Percentiles rank a stretch among this genome's conserved stretches.
These are phyloP conservation scores for Platanus orientalis DNA, from an alignment of 164 flowering plant genomes.

Conservation along the genomic window DNA sequence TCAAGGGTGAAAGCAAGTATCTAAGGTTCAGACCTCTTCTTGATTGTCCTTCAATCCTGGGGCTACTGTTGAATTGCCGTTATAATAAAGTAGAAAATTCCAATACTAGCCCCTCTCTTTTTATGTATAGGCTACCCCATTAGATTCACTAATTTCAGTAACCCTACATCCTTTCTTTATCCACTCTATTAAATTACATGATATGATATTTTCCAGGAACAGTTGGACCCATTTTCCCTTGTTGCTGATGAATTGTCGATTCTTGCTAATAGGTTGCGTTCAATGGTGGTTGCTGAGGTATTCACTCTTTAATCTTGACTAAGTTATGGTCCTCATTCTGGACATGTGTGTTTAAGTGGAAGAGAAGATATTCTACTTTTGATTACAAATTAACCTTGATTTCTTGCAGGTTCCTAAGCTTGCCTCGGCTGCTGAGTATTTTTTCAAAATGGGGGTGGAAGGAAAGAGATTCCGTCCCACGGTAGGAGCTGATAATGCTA, in stretches of 20 bases:
- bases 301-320: not conserved
- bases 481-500: constrained; percentile 32
- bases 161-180: not conserved
- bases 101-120: not conserved
- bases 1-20: not conserved
- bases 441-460: constrained; percentile 92
- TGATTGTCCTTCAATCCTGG: not conserved
- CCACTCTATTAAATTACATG: not conserved
- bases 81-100: not conserved
- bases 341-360: not conserved
- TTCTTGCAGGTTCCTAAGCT: constrained; percentile 80
- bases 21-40: not conserved
- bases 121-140: not conserved
- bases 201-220: constrained; percentile 46
- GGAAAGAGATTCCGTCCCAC: constrained; percentile 97
- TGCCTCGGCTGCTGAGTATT: constrained; percentile 95
- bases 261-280: constrained; percentile 63
- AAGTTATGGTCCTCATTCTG: not conserved
- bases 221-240: constrained; percentile 85
- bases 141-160: not conserved
- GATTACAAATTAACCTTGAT: constrained; percentile 3
- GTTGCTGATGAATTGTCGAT: constrained; percentile 91
- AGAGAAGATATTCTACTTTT: not conserved
- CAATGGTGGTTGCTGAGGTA: constrained; percentile 94
- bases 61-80: not conserved